Evolutionary conservation across 176 grass and related monocot genomes (phyloP), one percentile per base, ranked within the genome.

Genomic region (Zoysia pacifica): DNA sequence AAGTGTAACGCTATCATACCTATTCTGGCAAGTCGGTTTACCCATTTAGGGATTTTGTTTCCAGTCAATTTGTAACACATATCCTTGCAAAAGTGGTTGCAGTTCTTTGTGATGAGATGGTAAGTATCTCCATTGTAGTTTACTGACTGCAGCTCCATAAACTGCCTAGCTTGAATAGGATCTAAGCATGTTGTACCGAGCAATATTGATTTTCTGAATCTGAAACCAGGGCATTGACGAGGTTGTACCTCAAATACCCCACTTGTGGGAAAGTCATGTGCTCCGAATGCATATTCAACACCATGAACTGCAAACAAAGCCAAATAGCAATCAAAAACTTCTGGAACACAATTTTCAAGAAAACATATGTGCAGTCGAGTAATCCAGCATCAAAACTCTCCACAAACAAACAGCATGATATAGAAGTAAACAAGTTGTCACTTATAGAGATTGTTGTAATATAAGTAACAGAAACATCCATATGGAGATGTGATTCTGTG

Each of bases 201-300:
- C 50, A 91, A 85, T 85, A 98, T 98, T 18, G 95, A 98, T 80
- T 87, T 94, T 72, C 95, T 92, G 87, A 98, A 98, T 66, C 83
- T 90, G 55, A 98, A 98, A 64, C 95, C 95, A 19, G 95, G 95
- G 35, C 95, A 98, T 63, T 94, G 92, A 19, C 75, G 88, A 41
- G 95, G 92, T 51, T 98, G 92, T 69, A 94, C 95, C 81, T 98
- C 95, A 85, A 98, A 98, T 28, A 98, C 95, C 16, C 95, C 95
- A 18, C 92, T 94, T 1, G 92, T 90, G 18, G 95, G 81, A 76
- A 89, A 98, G 79, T 98, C 95, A 69, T 98, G 95, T 19, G 95
- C 95, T 82, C 95, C 95, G 68, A 98, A 98, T 83, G 95, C 95
- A 81, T 98, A 98, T 87, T 98, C 95, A 18, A 98, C 95, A 54